These are phyloP conservation scores for Fusarium sarcochroum DNA, from an alignment of 2,329 filamentous ascomycete genomes.

Conservation along the genomic window DNA sequence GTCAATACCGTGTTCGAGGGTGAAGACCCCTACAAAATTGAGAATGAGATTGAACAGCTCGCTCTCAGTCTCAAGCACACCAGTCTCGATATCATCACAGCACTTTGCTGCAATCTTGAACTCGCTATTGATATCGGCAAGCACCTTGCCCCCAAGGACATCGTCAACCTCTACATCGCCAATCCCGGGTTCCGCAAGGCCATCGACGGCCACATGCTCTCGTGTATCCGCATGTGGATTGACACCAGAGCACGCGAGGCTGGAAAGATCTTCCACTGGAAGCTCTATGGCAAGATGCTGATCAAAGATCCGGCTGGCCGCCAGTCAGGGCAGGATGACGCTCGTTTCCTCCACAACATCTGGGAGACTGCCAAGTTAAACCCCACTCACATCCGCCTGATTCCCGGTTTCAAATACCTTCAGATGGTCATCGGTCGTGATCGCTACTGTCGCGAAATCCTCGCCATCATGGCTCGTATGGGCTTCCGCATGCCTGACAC, in stretches of 20 bases:
- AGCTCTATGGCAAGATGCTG: slow-evolving; percentile 69
- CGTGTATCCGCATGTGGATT: slow-evolving; percentile 70
- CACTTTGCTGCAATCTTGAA: slow-evolving; percentile 62
- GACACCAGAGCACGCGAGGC: slow-evolving; percentile 67
- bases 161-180: slow-evolving; percentile 75
- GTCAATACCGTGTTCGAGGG: slow-evolving; percentile 50
- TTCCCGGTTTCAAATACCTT: slow-evolving; percentile 77
- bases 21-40: slow-evolving; percentile 48
- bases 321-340: slow-evolving; percentile 49
- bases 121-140: slow-evolving; percentile 69
- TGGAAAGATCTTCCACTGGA: slow-evolving; percentile 71
- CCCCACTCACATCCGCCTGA: slow-evolving; percentile 57
- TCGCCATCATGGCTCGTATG: slow-evolving; percentile 70
- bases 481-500: slow-evolving; percentile 69
- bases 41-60: slow-evolving; percentile 29
- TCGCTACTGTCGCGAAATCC: slow-evolving; percentile 70
- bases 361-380: slow-evolving; percentile 20
- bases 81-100: slow-evolving; percentile 60
- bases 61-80: slow-evolving; percentile 41
- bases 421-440: slow-evolving; percentile 75
- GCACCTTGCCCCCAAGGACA: slow-evolving; percentile 66
- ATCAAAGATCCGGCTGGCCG: slow-evolving; percentile 71
- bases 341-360: slow-evolving; percentile 12
- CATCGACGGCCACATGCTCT: slow-evolving; percentile 71
- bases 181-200: slow-evolving; percentile 73